Percentiles rank a stretch among this genome's conserved stretches.
phyloP scores from a whole-genome alignment of 1,284 basidiomycete genomes.

The Ustilago shanxiensis region DNA sequence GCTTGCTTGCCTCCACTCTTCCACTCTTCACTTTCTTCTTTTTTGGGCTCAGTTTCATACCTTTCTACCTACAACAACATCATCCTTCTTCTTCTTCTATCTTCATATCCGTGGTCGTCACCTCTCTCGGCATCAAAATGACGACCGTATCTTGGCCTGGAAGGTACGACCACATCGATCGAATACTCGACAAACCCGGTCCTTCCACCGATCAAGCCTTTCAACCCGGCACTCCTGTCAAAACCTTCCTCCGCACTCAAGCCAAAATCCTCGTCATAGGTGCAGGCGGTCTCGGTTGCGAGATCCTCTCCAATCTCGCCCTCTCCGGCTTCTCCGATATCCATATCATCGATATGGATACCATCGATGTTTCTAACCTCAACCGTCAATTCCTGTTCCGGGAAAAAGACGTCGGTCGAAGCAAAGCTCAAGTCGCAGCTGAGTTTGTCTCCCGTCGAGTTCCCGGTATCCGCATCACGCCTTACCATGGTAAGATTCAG shows the following conservation, averaged over 20 bases:
- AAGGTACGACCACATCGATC: conserved; percentile 70
- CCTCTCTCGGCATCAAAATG: background rate
- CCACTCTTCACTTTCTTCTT: too few species aligned
- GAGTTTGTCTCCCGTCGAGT: conserved; percentile 87
- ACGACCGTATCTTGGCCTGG: conserved; percentile 15
- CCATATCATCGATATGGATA: conserved; percentile 99
- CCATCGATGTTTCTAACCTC: conserved; percentile 98
- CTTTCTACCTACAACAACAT: conserved; percentile 14
- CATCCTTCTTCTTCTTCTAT: background rate
- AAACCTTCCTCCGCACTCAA: conserved; percentile 83
- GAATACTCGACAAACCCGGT: conserved; percentile 82
- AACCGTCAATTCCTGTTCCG: conserved; percentile 98
- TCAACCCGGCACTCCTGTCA: conserved; percentile 74
- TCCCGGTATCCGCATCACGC: conserved; percentile 91
- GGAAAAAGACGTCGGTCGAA: conserved; percentile 88
- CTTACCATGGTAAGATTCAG: conserved; percentile 98
- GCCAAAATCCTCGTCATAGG: conserved; percentile 95
- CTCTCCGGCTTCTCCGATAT: conserved; percentile 93
- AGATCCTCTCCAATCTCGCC: conserved; percentile 67
- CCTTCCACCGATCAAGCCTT: conserved; percentile 60
- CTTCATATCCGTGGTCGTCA: background rate
- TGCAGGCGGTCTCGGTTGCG: conserved; percentile 68
- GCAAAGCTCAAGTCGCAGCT: conserved; percentile 93
- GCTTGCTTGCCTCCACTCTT: conserved; percentile 14
- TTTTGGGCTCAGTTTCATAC: too few species aligned